These are phyloP conservation scores for Fibroporia radiculosa DNA, from an alignment of 768 basidiomycete species.

Conservation along the genomic window DNA sequence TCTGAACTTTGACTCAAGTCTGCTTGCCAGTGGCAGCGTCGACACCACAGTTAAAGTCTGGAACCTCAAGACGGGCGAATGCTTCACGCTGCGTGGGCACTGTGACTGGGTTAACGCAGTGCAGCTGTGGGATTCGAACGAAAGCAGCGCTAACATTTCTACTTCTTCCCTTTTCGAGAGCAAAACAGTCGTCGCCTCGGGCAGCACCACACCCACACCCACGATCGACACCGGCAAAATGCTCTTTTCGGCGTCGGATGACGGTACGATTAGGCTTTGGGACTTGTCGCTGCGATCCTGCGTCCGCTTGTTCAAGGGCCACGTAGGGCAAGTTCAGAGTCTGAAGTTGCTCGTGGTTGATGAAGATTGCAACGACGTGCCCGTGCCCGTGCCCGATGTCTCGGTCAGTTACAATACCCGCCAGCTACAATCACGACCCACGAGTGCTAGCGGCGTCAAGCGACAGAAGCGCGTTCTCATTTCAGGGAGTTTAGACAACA, in stretches of 20 bases:
- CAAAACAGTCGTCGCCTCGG: background rate
- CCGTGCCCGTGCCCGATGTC: conserved; percentile 4
- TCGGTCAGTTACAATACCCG: background rate
- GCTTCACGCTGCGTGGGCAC: conserved; percentile 90
- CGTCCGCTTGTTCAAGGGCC: conserved; percentile 77
- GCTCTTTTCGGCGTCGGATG: conserved; percentile 96
- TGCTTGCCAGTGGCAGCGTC: conserved; percentile 88
- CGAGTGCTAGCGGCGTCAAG: conserved; percentile 4
- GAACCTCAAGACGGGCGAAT: conserved; percentile 88
- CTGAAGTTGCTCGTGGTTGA: conserved; percentile 71
- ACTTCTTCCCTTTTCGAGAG: conserved; percentile 4
- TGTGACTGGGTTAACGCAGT: conserved; percentile 96
- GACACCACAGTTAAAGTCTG: conserved; percentile 94
- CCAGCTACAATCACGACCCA: background rate
- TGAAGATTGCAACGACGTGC: conserved; percentile 27
- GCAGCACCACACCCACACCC: conserved; percentile 18
- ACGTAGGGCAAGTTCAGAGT: conserved; percentile 92
- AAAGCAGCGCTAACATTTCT: conserved; percentile 22
- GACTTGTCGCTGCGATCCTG: conserved; percentile 78
- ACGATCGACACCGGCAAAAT: conserved; percentile 81
- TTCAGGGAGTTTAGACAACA: conserved; percentile 90
- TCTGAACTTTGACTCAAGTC: conserved; percentile 84
- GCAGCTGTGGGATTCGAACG: conserved; percentile 76
- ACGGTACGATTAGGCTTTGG: conserved; percentile 91
- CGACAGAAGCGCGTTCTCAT: conserved; percentile 63